Evolutionary conservation across 176 grass and related monocot species (phyloP), one percentile per base, ranked within the genome.

Genomic region (Puya raimondii): DNA sequence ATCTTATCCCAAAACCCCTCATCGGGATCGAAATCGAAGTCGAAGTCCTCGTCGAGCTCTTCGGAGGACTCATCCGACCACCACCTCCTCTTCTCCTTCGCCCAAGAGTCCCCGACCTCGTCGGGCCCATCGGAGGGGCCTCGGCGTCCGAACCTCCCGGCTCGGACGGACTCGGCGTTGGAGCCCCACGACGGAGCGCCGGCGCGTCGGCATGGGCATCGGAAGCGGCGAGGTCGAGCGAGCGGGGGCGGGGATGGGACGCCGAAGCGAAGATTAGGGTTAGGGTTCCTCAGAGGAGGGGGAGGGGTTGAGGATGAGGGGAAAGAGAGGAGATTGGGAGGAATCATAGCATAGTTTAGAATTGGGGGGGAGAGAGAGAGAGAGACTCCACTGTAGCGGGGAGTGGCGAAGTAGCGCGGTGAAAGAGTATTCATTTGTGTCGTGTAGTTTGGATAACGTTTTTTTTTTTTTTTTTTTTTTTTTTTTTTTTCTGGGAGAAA

Each of bases 31-130:
- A 47, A 5, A 48, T 67, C 65, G 33, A 67, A 67, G 27, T 67
- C 33, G 65, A 49, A 67, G 2, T 49, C 65, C 16, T 67, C 64
- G 11, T 67, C 33, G 15, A 67, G 27, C 23, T n/a, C 64, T 11
- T 67, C 64, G 15, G 29, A 47, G 21, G 11, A 48, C 26, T 67
- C 65, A 47, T 67, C 65, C 29, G 65, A 67, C 65, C 65, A 49
- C 65, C 65, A 67, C 48, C 7, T 67, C 65, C 65, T 48, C 65
- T 67, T 67, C 65, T 49, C 65, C 16, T n/a, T 67, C 27, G 15
- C 10, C 26, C 26, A 47, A 16, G 65, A 47, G 48, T 67, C 65
- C 8, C 27, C 27, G 65, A 47, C 42, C 33, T 67, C 42, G 8
- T 49, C 65, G 16, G 13, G 29, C 16, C 10, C 29, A 47, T 18